Evolutionary conservation across 805 yeast species (phyloP), one percentile per base, ranked within the genome.

Genomic region (Cyberlindnera suaveolens): DNA sequence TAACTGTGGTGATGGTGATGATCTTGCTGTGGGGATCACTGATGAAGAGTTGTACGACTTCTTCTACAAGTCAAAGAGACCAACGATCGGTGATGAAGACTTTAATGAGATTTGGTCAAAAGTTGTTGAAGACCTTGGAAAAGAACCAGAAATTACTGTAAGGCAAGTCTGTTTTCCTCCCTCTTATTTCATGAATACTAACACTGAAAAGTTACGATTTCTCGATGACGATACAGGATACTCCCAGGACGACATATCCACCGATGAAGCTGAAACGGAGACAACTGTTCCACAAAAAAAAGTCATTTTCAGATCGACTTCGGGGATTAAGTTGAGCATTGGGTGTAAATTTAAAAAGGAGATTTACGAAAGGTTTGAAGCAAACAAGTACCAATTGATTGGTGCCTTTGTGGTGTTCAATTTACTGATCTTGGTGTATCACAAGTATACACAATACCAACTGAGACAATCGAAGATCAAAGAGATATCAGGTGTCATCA

Each of bases 51-150:
- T 81, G 31, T 78, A 77, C 52, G 73, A 75, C 38, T 67, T 78
- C 38, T 71, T 81, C 47, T 54, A 58, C 34, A 64, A 61, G 42
- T 52, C 70, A 29, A 60, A 64, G 46, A 59, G 64, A 36, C 23
- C 48, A 5, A 32, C 49, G 3, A 49, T 67, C 26, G 56, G 54
- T 35, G 75, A 70, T 42, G 79, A 77, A 31, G 93, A 86, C 49
- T 85, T 84, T 60, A 82, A 83, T 51, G 83, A 78, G 45, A 70
- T 85, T 46, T 88, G 96, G 96, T 57, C 58, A 20, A 74, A 77
- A 52, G 82, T 82, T n/a, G 57, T 80, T 3, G 59, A 67, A 31
- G 82, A 79, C 53, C 70, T 87, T 49, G 76, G 77, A 48, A 71
- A 68, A 43, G 84, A 82, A 65, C 82, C 85, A 35, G 86, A 80